Evolutionary conservation across 495 filamentous ascomycete genomes (phyloP).

Genomic region (Xylaria cubensis): DNA sequence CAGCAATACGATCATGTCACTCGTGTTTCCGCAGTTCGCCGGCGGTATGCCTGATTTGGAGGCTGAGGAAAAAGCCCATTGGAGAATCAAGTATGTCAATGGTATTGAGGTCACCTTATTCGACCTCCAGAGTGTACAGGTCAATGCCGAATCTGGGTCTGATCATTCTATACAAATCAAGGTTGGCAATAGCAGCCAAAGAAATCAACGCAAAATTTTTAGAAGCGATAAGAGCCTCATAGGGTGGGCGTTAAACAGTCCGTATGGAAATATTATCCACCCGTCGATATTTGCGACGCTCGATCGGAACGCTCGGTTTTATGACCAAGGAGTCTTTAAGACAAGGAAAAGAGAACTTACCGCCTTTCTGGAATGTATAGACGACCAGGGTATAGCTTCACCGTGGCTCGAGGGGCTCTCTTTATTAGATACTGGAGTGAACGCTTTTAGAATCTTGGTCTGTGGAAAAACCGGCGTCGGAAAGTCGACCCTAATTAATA

Average conservation of each 20-base stretch:
- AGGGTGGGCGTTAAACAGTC: neutral
- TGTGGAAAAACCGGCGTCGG: constrained; percentile 46
- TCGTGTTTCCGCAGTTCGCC: constrained; percentile 10
- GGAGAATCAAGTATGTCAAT: constrained; percentile 33
- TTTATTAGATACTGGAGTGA: constrained; percentile 33
- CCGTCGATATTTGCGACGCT: constrained; percentile 40
- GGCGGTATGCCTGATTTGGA: neutral
- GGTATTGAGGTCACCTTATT: constrained; percentile 35
- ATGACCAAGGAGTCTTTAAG: constrained; percentile 9
- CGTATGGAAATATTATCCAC: constrained; percentile 41
- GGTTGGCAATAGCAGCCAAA: neutral
- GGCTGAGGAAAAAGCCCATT: constrained; percentile 7
- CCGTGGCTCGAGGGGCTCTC: constrained; percentile 28
- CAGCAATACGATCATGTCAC: neutral
- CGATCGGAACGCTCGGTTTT: constrained; percentile 27
- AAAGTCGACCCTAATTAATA: constrained; percentile 44
- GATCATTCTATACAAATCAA: constrained; percentile 3
- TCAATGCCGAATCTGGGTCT: neutral
- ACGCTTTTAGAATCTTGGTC: constrained; percentile 38
- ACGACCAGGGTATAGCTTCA: constrained; percentile 16
- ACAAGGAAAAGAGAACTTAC: neutral
- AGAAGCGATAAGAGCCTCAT: neutral
- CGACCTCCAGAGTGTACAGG: constrained; percentile 35
- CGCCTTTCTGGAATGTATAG: constrained; percentile 10
- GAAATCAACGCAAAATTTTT: neutral